phyloP scores from a whole-genome alignment of 2,329 filamentous ascomycete species.

The Fusarium tuaranense region DNA sequence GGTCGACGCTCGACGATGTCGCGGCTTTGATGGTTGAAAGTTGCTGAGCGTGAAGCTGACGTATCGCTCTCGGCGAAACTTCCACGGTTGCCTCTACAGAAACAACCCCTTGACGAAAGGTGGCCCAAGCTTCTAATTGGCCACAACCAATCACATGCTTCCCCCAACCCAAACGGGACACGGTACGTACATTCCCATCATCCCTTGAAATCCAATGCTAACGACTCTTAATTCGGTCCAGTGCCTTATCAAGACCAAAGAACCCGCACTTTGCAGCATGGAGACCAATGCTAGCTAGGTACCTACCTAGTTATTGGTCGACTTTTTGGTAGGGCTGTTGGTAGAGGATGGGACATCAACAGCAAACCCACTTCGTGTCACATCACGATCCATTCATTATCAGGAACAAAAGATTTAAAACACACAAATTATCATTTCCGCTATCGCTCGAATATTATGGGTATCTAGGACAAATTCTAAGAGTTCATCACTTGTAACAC shows the following conservation, averaged over 20 bases:
- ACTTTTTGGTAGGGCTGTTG: background rate
- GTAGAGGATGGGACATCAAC: background rate
- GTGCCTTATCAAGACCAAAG: background rate
- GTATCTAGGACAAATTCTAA: constrained; percentile 22
- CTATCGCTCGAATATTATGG: constrained; percentile 16
- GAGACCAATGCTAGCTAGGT: background rate
- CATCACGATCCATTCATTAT: background rate
- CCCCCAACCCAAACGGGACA: constrained; percentile 15
- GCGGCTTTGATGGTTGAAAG: constrained; percentile 14
- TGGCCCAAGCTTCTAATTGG: constrained; percentile 42
- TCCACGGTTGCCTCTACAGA: constrained; percentile 47
- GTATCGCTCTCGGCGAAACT: constrained; percentile 43
- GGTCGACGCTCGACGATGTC: background rate
- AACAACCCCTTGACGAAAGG: constrained; percentile 35
- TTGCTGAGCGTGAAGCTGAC: constrained; percentile 42
- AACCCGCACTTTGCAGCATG: background rate
- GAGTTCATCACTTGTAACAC: constrained; percentile 13
- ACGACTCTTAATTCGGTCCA: background rate
- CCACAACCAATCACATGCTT: constrained; percentile 38
- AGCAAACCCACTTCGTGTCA: background rate
- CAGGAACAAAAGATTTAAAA: background rate
- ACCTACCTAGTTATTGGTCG: background rate
- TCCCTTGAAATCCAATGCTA: background rate
- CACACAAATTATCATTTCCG: constrained; percentile 5
- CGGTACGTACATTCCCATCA: background rate